Percentiles rank a stretch among this genome's conserved stretches.
Evolutionary conservation across 2,329 filamentous ascomycete genomes (phyloP).

Genomic region (Geosmithia flava): DNA sequence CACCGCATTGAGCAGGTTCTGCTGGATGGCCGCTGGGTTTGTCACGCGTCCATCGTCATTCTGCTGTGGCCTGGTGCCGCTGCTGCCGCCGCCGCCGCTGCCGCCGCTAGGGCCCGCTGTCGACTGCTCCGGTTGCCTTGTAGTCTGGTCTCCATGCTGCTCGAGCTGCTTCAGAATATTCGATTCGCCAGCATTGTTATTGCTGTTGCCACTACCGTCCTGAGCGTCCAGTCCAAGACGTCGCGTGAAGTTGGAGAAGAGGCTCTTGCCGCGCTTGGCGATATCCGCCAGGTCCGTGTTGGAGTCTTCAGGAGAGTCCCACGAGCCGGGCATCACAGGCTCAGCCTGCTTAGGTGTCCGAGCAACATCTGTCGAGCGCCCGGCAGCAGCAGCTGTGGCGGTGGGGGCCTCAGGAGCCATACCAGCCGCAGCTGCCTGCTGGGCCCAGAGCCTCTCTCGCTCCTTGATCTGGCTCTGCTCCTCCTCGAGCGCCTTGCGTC

Average conservation of each 20-base stretch:
- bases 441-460: slow-evolving; percentile 31
- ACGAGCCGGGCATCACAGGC: slow-evolving; percentile 60
- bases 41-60: slow-evolving; percentile 42
- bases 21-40: slow-evolving; percentile 47
- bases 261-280: slow-evolving; percentile 32
- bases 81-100: slow-evolving; percentile 1
- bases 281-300: slow-evolving; percentile 17
- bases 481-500: slow-evolving; percentile 59
- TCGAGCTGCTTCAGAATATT: slow-evolving; percentile 27
- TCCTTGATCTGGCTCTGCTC: slow-evolving; percentile 58
- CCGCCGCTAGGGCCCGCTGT: background rate
- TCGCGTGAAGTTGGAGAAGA: slow-evolving; percentile 58
- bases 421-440: slow-evolving; percentile 5
- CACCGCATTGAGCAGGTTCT: slow-evolving; percentile 68
- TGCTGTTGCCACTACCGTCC: slow-evolving; percentile 22
- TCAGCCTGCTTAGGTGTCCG: slow-evolving; percentile 26
- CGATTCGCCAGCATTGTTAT: background rate
- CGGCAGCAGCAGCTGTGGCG: slow-evolving; percentile 17
- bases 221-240: slow-evolving; percentile 53
- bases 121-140: slow-evolving; percentile 2
- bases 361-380: slow-evolving; percentile 14
- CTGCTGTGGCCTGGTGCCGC: slow-evolving; percentile 9
- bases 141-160: slow-evolving; percentile 27
- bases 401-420: slow-evolving; percentile 3
- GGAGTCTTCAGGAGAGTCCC: slow-evolving; percentile 50